Evolutionary conservation across 768 basidiomycete species (phyloP), one percentile per base, ranked within the genome.

Genomic region (Mycena haematopus): DNA sequence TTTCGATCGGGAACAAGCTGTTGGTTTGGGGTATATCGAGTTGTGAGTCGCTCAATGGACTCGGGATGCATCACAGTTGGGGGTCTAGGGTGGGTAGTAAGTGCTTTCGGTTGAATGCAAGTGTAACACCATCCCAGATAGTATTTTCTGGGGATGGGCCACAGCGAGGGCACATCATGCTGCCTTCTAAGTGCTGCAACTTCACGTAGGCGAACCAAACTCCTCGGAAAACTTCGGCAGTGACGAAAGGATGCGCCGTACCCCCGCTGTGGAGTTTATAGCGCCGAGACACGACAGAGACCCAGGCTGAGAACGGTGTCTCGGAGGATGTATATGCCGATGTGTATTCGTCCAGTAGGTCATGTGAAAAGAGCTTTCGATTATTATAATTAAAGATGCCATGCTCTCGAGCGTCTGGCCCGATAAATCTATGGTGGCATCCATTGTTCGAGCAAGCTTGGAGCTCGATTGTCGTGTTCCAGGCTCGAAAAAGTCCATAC

Each of bases 101-200:
- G 50, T 69, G 68, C 29, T 69, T 68, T 2, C 38, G 40, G 45
- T 60, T 53, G 55, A 69, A 69, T 0, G 67, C 63, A 7, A 69
- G 47, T 0, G 67, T 68, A 0, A 68, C 64, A 9, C 68, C 66
- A 53, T 69, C 68, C 59, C 66, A 69, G n/a, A 69, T 69, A 0
- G 63, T 59, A 49, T 62, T 60, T 15, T 65, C 50, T 0, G 67
- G 68, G 21, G 36, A 42, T 3, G 63, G 52, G 14, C 64, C 65
- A 50, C 67, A 68, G 0, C 27, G n/a, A 1, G 56, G 47, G 24
- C 67, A 68, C 17, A 9, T 45, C 58, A 63, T 63, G 17, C 56
- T 54, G 0, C 42, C 55, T 7, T 66, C 68, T n/a, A 69, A 50
- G 15, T 50, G 27, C 51, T 60, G 62, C 11, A 69, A 54, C 13